Evolutionary conservation across 2,329 filamentous ascomycete genomes (phyloP).

Genomic region (Aspergillus transmontanensis): DNA sequence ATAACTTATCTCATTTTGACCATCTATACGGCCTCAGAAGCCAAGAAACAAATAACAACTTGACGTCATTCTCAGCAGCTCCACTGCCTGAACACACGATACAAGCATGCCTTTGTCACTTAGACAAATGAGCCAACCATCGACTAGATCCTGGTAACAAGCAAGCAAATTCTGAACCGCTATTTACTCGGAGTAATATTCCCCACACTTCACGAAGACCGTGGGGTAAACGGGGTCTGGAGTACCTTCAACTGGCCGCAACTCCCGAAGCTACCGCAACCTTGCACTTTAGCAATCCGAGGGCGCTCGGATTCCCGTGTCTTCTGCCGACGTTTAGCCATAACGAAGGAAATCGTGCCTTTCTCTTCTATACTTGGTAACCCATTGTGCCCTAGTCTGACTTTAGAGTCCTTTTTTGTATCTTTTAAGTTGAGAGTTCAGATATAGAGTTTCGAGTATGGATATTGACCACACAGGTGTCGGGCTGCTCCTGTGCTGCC

Average conservation of each 20-base stretch:
- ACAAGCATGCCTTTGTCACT: not conserved
- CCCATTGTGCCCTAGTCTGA: not conserved
- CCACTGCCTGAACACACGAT: not conserved
- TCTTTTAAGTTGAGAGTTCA: not conserved
- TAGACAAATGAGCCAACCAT: not conserved
- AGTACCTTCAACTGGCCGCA: not conserved
- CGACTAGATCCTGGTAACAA: not conserved
- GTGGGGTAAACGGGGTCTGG: conserved; percentile 1
- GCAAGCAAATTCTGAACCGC: not conserved
- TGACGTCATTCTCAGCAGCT: not conserved
- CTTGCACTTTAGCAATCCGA: not conserved
- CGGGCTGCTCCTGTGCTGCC: not conserved
- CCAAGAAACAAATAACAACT: not conserved
- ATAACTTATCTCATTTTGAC: not conserved
- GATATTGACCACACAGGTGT: not conserved
- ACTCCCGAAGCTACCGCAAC: not conserved
- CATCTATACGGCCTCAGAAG: not conserved
- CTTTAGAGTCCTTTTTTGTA: not conserved
- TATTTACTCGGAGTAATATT: not conserved
- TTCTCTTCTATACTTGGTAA: not conserved
- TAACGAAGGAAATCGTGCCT: conserved; percentile 3
- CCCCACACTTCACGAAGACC: not conserved
- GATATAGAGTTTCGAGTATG: not conserved
- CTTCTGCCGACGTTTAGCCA: conserved; percentile 15
- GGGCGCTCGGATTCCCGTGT: not conserved